Conservation (phyloP, 306 rosid genomes). For the Cyamopsis tetragonoloba region DNA sequence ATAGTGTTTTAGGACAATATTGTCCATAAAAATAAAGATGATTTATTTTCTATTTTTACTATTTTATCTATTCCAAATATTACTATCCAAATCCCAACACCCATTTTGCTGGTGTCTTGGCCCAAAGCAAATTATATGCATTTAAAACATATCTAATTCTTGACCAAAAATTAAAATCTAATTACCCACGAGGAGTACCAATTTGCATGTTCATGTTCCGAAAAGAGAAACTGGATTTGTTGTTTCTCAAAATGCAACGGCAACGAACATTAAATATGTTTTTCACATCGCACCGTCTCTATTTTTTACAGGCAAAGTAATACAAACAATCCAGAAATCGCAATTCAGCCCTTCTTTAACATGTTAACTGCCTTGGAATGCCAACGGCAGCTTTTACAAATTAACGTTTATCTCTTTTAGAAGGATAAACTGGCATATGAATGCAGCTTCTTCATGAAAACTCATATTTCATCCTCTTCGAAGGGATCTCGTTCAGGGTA, state of each 20-base stretch:
- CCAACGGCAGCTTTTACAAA: neutral
- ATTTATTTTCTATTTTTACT: too few relatives aligned
- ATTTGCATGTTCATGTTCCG: neutral
- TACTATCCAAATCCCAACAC: too few relatives aligned
- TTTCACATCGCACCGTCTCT: neutral
- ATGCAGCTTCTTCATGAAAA: neutral
- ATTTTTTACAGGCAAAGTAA: neutral
- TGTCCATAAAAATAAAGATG: too few relatives aligned
- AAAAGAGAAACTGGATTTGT: neutral
- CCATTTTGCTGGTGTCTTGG: neutral
- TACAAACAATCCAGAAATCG: neutral
- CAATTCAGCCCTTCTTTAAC: neutral
- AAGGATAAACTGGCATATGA: neutral
- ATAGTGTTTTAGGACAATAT: too few relatives aligned
- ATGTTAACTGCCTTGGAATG: neutral
- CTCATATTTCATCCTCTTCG: conserved; percentile 81
- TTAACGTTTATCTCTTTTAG: neutral
- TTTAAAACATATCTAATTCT: neutral
- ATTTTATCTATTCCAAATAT: too few relatives aligned
- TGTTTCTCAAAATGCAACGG: neutral
- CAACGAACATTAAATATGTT: neutral
- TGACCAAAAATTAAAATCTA: too few relatives aligned
- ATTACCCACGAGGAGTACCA: too few relatives aligned
- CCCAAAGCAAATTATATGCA: neutral
- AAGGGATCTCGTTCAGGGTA: conserved; percentile 90